Conservation (phyloP, 2,329 filamentous ascomycete species). For the Periconia digitata region DNA sequence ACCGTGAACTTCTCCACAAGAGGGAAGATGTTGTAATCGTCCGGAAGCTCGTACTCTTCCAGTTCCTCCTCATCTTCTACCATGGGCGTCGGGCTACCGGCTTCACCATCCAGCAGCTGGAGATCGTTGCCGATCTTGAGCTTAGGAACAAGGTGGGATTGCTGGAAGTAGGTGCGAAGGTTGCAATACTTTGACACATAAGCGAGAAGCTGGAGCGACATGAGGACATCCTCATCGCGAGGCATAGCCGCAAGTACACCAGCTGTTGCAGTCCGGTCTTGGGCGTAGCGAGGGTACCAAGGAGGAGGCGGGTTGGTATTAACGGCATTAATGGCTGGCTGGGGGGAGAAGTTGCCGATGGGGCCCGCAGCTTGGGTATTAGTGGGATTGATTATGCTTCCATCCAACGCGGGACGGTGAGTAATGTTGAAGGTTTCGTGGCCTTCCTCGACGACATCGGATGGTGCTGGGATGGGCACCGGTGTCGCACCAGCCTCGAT, state of each 20-base stretch:
- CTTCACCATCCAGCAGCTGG: slow-evolving; percentile 72
- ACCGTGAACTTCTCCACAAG: slow-evolving; percentile 98
- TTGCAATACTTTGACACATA: slow-evolving; percentile 99
- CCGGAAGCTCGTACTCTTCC: slow-evolving; percentile 86
- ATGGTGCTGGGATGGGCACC: slow-evolving; percentile 75
- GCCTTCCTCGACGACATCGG: slow-evolving; percentile 75
- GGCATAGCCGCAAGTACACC: slow-evolving; percentile 89
- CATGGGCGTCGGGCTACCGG: slow-evolving; percentile 40
- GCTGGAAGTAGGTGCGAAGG: slow-evolving; percentile 90
- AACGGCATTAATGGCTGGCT: slow-evolving; percentile 66
- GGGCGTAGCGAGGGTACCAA: slow-evolving; percentile 75
- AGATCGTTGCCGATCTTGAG: slow-evolving; percentile 89
- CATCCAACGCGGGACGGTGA: slow-evolving; percentile 80
- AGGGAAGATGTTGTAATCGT: slow-evolving; percentile 98
- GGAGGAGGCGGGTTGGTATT: slow-evolving; percentile 77
- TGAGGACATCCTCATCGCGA: slow-evolving; percentile 93
- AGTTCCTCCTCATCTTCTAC: slow-evolving; percentile 67
- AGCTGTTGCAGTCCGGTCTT: slow-evolving; percentile 68
- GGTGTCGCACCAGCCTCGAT: slow-evolving; percentile 69
- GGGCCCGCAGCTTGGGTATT: slow-evolving; percentile 67
- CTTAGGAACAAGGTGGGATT: slow-evolving; percentile 88
- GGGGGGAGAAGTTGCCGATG: slow-evolving; percentile 70
- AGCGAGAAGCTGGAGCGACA: slow-evolving; percentile 94
- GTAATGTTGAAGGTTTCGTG: slow-evolving; percentile 89
- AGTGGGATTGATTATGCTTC: slow-evolving; percentile 75